Evolutionary conservation across 1,284 basidiomycete genomes (phyloP).

Genomic region (Abortiporus biennis): DNA sequence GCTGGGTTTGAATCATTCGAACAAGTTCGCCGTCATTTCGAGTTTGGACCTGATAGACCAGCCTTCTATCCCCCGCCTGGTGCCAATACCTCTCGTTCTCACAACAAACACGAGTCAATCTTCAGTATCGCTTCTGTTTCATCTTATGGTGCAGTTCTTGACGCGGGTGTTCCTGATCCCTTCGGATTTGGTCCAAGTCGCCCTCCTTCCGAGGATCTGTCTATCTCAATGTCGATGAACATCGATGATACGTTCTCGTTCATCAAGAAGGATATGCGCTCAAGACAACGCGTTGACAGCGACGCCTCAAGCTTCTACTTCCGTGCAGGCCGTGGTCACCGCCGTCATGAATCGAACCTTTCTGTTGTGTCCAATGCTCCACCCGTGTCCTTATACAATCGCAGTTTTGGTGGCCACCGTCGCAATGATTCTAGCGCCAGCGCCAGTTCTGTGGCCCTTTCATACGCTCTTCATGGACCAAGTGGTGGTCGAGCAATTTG

Average conservation of each 20-base stretch:
- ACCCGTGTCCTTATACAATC: slow-evolving; percentile 66
- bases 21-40: slow-evolving; percentile 67
- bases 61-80: slow-evolving; percentile 56
- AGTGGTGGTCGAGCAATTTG: slow-evolving; percentile 53
- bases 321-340: slow-evolving; percentile 33
- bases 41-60: slow-evolving; percentile 55
- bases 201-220: slow-evolving; percentile 52
- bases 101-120: slow-evolving; percentile 52
- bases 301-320: slow-evolving; percentile 75
- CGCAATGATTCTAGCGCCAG: slow-evolving; percentile 48
- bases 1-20: slow-evolving; percentile 67
- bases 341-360: slow-evolving; percentile 32
- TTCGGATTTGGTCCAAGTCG: slow-evolving; percentile 66
- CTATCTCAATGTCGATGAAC: slow-evolving; percentile 46
- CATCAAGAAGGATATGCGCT: slow-evolving; percentile 33
- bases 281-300: slow-evolving; percentile 60
- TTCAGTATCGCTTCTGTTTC: slow-evolving; percentile 80
- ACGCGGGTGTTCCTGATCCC: slow-evolving; percentile 60
- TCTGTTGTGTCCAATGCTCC: slow-evolving; percentile 47
- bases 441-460: slow-evolving; percentile 43
- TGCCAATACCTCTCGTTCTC: slow-evolving; percentile 27
- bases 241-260: slow-evolving; percentile 74
- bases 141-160: slow-evolving; percentile 67
- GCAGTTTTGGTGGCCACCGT: slow-evolving; percentile 40
- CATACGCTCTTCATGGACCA: slow-evolving; percentile 42